phyloP scores from a whole-genome alignment of 1,284 basidiomycete genomes.

The Naganishia liquefaciens region DNA sequence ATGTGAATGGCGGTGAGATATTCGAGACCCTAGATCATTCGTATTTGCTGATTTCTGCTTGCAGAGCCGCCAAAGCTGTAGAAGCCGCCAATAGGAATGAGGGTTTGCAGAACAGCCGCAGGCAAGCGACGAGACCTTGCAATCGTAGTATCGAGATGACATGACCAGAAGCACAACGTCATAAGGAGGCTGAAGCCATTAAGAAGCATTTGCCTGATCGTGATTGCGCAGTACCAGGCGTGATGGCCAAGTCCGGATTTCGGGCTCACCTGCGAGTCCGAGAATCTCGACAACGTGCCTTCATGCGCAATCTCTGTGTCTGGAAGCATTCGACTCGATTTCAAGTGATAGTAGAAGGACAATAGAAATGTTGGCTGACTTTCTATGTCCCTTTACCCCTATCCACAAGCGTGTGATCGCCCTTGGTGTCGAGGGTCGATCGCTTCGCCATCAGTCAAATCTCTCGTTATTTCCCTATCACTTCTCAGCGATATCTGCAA shows the following conservation, averaged over 20 bases:
- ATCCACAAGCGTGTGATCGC: constrained; percentile 4
- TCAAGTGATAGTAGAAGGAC: neutral
- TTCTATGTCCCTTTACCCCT: constrained; percentile 12
- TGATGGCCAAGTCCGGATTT: no score
- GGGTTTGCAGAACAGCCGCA: constrained; percentile 8
- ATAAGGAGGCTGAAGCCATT: no score
- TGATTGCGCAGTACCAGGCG: no score
- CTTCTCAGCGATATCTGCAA: neutral
- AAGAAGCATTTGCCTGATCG: no score
- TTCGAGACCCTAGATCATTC: neutral
- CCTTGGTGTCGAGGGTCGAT: neutral
- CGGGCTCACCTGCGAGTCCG: no score
- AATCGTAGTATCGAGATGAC: no score
- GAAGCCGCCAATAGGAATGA: constrained; percentile 14
- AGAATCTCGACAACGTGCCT: no score
- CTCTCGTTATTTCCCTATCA: neutral
- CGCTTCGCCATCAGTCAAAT: neutral
- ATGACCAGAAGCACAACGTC: no score
- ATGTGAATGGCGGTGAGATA: constrained; percentile 68
- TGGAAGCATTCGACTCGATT: no score
- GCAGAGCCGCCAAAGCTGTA: constrained; percentile 12
- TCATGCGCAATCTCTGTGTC: no score
- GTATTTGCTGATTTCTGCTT: neutral
- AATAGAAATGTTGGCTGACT: constrained; percentile 3
- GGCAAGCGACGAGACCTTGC: neutral